Base-by-base conservation (phyloP, 2,329 filamentous ascomycete species). In the Phaeosphaeriaceae sp. region DNA sequence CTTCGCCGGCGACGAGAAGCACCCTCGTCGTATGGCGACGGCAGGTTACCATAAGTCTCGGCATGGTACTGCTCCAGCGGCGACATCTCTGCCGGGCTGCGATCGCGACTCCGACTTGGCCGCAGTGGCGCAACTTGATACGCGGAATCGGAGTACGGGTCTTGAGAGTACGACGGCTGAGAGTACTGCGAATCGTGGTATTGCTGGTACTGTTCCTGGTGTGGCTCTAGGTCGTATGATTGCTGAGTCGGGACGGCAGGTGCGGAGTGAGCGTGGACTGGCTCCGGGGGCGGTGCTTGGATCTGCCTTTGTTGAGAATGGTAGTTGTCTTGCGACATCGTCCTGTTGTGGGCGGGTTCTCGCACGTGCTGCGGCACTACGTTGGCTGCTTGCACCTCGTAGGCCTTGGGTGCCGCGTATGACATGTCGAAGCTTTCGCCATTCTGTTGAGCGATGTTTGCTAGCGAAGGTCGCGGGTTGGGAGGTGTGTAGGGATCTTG, bases 191-290 rank as follows among this genome's bases (percentile, higher is more conserved):
- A 53, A 2, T 56, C 49, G 40, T 61, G 51, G 45, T 61, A 55
- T 42, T 75, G 69, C 3, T 33, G 47, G 31, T 57, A 61, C 42
- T 65, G 62, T 21, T 62, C 56, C 41, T 65, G 66, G 19, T 54
- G 55, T 20, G 53, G 52, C 15, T 67, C 59, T 40, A 41, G 52
- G 33, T 53, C 70, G 64, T 73, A 70, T 45, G 51, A 53, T 45
- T 69, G 63, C 42, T 74, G 72, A 1, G 72, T 75, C 3, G 79
- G 79, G 11, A 82, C 73, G 11, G 69, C 60, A 0, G 81, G 81
- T 7, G 79, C 79, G n/a, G 80, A 83, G 58, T 81, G 75, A 1
- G 80, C 75, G 60, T 83, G 81, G 22, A 73, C 68, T 17, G 81
- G 65, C 54, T 72, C 74, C 7, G 60, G 22, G 65, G 66, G n/a